A percentile compares a stretch with the other conserved stretches of the same genome.
Evolutionary conservation across 208 protist genomes (phyloP).

Genomic region (Acanthamoeba triangularis): DNA sequence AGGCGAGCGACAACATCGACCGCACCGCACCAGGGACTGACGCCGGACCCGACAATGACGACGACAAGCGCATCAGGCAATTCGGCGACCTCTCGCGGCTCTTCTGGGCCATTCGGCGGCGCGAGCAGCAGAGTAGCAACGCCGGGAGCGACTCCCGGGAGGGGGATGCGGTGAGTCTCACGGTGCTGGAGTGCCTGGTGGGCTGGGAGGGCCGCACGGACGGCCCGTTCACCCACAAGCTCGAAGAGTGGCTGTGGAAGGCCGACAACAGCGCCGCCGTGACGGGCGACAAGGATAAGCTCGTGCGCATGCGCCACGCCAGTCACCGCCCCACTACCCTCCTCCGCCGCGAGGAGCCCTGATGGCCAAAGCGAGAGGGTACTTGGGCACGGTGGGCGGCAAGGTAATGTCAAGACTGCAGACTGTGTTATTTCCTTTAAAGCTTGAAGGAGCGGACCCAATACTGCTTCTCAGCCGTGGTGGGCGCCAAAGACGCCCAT

Average conservation of each 20-base stretch:
- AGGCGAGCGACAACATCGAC: neutral
- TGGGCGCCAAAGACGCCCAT: neutral
- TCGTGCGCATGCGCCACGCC: constrained; percentile 2
- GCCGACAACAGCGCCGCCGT: neutral
- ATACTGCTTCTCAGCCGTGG: too few species aligned
- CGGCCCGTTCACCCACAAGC: neutral
- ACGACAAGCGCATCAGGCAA: neutral
- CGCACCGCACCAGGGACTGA: neutral
- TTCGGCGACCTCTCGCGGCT: constrained; percentile 15
- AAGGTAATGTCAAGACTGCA: too few species aligned
- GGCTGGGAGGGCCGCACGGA: neutral
- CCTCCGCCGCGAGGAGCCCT: neutral
- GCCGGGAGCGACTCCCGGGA: neutral
- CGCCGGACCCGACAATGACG: too few species aligned
- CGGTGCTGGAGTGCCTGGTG: neutral
- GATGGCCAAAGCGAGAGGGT: too few species aligned
- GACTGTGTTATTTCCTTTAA: too few species aligned
- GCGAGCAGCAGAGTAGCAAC: neutral
- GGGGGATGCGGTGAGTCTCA: neutral
- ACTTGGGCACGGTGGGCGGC: too few species aligned
- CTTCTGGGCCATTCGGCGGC: neutral
- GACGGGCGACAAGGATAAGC: neutral
- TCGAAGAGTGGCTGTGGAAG: constrained; percentile 26
- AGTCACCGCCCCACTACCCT: neutral
- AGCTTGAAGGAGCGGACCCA: too few species aligned